Percentiles rank a stretch among this genome's conserved stretches.
Evolutionary conservation across 495 filamentous ascomycete genomes (phyloP).

Genomic region (Neurospora sp.): DNA sequence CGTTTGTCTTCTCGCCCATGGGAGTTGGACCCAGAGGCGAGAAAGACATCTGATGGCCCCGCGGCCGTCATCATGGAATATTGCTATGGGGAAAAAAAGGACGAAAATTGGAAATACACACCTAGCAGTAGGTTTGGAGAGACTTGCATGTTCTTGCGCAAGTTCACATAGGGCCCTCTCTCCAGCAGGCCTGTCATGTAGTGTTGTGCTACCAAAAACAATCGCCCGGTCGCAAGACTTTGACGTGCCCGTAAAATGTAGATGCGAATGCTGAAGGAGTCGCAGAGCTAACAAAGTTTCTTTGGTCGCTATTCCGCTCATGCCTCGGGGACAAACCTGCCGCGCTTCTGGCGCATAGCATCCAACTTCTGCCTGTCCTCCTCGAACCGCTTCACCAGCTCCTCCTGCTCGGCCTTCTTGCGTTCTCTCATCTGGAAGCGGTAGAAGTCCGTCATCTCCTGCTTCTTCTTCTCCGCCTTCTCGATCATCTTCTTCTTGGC

Average conservation of each 20-base stretch:
- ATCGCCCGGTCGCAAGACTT: not conserved
- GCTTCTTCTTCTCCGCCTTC: conserved; percentile 52
- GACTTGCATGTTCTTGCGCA: not conserved
- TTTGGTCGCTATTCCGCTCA: conserved; percentile 12
- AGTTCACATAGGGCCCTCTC: not conserved
- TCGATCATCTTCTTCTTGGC: conserved; percentile 65
- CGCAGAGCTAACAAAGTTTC: not conserved
- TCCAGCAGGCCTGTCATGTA: not conserved
- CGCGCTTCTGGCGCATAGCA: conserved; percentile 49
- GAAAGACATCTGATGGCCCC: conserved; percentile 40
- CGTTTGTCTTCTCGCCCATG: conserved; percentile 16
- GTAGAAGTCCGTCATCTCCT: conserved; percentile 72
- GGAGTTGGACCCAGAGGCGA: conserved; percentile 15
- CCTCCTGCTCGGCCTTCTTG: conserved; percentile 68
- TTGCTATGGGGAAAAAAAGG: conserved; percentile 1
- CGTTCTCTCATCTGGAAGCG: conserved; percentile 87
- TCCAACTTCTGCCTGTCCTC: conserved; percentile 51
- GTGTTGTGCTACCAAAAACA: not conserved
- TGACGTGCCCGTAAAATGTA: not conserved
- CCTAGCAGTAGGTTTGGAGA: not conserved
- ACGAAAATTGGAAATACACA: conserved; percentile 1
- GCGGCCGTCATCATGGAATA: conserved; percentile 41
- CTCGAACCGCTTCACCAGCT: conserved; percentile 56
- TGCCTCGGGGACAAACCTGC: conserved; percentile 45
- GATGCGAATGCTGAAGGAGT: not conserved